phyloP scores from a whole-genome alignment of 345 rosid genomes.

The Murraya koenigii region DNA sequence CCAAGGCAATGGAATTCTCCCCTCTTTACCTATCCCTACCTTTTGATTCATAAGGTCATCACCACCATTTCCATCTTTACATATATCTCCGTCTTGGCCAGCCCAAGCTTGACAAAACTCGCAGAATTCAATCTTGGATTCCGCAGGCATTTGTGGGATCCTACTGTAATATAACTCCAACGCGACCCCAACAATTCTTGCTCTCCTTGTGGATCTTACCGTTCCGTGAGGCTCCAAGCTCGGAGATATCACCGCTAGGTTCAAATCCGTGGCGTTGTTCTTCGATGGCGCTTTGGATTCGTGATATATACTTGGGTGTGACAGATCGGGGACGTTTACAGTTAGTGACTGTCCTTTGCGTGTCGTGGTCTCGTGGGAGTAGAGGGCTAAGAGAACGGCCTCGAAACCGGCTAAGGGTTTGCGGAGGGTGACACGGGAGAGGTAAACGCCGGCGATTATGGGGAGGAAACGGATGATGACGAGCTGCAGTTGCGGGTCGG shows the following conservation, averaged over 20 bases:
- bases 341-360: conserved; percentile 62
- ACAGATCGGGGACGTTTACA: conserved; percentile 66
- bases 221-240: conserved; percentile 78
- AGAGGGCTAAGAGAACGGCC: conserved; percentile 72
- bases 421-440: conserved; percentile 62
- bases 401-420: conserved; percentile 81
- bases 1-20: conserved; percentile 66
- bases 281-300: conserved; percentile 40
- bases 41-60: conserved; percentile 6
- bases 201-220: conserved; percentile 64
- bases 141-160: conserved; percentile 48
- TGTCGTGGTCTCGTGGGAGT: conserved; percentile 64
- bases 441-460: conserved; percentile 65
- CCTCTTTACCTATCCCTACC: conserved; percentile 15
- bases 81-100: conserved; percentile 37
- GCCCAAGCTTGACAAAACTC: conserved; percentile 68
- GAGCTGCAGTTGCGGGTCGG: conserved; percentile 58
- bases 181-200: conserved; percentile 72
- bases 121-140: conserved; percentile 72
- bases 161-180: conserved; percentile 66
- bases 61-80: background rate
- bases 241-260: conserved; percentile 68
- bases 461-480: conserved; percentile 76
- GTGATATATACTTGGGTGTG: conserved; percentile 74
- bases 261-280: conserved; percentile 48